Base-by-base conservation (phyloP, 345 rosid genomes). In the Sonneratia alba region DNA sequence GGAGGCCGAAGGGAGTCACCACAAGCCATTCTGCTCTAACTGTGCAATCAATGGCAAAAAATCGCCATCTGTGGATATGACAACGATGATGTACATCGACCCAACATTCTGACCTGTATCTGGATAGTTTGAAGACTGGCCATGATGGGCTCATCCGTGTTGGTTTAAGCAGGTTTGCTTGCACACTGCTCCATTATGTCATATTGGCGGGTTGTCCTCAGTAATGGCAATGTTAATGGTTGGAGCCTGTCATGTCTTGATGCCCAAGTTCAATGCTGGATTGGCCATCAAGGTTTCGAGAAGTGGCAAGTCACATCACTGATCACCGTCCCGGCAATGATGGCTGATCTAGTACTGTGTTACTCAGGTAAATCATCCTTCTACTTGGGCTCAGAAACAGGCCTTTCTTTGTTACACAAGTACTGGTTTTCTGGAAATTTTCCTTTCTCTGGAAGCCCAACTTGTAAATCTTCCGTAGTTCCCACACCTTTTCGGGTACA, bases 141-240 rank as follows among this genome's bases (percentile, higher is more conserved):
- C 6, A 6, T 66, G 12, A 12, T 36, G 21, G 38, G 18, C 7
- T 40, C 14, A 57, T 24, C 47, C 11, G 32, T 77, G 71, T 71
- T 38, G 67, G 36, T 0, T 67, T 77, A 63, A 79, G 80, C 89
- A 87, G 98, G 93, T 94, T 70, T 91, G 91, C 75, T 82, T 94
- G 83, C 97, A 85, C 76, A 83, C 89, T 75, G 80, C 95, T 74
- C 95, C 97, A 43, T 71, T 91, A 68, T 84, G 96, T 82, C 98
- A 91, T 77, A 88, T 91, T 21, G 98, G 95, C 10, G 97, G 93
- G 78, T 74, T 94, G 61, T 94, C 96, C 27, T 91, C 95, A 37
- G 98, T 91, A 32, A 76, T 89, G 85, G 85, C 96, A 64, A 91
- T 94, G 95, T 80, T 91, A 77, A 91, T 91, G 96, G 85, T 86